phyloP scores from a whole-genome alignment of 352 stramenopile genomes.

The Phytophthora boehmeriae region DNA sequence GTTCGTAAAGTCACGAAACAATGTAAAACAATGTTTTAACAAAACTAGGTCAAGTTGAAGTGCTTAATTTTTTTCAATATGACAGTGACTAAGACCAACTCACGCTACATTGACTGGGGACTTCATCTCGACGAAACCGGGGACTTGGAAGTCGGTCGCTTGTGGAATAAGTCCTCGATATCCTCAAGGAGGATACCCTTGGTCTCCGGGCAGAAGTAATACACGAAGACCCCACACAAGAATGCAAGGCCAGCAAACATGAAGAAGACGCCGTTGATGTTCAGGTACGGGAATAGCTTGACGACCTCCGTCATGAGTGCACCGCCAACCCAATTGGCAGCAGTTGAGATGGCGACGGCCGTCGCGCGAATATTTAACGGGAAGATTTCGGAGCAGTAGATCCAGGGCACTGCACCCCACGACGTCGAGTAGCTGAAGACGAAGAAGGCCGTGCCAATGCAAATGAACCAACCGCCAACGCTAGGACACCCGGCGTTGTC shows the following conservation, averaged over 20 bases:
- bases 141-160: conserved; percentile 15
- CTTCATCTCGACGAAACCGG: conserved; percentile 33
- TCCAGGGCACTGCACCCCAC: conserved; percentile 38
- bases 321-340: conserved; percentile 41
- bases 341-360: conserved; percentile 39
- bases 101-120: conserved; percentile 23
- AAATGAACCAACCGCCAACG: conserved; percentile 41
- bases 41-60: no score
- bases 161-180: conserved; percentile 47
- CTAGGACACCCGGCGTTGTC: conserved; percentile 28
- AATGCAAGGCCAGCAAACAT: conserved; percentile 50
- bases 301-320: conserved; percentile 37
- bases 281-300: conserved; percentile 37
- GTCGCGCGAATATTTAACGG: conserved; percentile 40
- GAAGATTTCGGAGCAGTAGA: conserved; percentile 49
- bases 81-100: no score
- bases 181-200: conserved; percentile 51
- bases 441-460: conserved; percentile 37
- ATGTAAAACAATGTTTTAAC: no score
- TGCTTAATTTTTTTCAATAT: no score
- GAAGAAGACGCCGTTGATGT: conserved; percentile 65
- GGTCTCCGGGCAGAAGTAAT: conserved; percentile 50
- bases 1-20: no score
- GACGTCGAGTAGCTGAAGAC: conserved; percentile 25
- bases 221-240: conserved; percentile 43